A percentile compares a stretch with the other conserved stretches of the same genome.
Evolutionary conservation across 176 grass and related monocot species (phyloP).

Genomic region (Saccharum spontaneum): DNA sequence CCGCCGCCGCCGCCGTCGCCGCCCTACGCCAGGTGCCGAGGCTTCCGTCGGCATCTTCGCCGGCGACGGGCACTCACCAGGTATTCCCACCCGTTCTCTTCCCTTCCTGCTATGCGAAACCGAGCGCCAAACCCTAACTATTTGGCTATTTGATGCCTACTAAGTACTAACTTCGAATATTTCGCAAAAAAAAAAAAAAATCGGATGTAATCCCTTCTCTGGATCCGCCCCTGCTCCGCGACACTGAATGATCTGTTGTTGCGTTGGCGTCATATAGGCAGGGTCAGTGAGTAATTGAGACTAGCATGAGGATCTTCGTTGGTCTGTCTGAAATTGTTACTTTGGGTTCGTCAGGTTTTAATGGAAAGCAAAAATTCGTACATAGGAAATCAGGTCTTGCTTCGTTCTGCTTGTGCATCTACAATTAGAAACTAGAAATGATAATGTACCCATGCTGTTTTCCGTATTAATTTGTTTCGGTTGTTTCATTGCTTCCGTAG

Average conservation of each 20-base stretch:
- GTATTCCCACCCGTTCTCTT: not conserved
- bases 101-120: not conserved
- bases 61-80: not conserved
- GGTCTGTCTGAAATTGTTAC: not conserved
- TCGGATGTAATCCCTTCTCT: not conserved
- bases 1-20: not conserved
- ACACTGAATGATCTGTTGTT: not conserved
- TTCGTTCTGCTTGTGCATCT: not conserved
- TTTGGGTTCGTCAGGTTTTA: not conserved
- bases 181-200: not conserved
- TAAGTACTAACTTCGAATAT: not conserved
- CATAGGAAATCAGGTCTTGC: not conserved
- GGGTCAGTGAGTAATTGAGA: not conserved
- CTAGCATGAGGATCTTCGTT: not conserved
- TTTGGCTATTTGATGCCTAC: not conserved
- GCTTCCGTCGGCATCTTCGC: not conserved
- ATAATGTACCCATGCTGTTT: not conserved
- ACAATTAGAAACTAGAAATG: not conserved
- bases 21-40: not conserved
- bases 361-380: not conserved
- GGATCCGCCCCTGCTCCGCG: not conserved
- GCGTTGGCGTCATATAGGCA: not conserved
- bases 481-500: not conserved
- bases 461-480: not conserved
- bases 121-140: not conserved